Conservation (phyloP, 257 asterid genomes). For the Solanum boliviense region DNA sequence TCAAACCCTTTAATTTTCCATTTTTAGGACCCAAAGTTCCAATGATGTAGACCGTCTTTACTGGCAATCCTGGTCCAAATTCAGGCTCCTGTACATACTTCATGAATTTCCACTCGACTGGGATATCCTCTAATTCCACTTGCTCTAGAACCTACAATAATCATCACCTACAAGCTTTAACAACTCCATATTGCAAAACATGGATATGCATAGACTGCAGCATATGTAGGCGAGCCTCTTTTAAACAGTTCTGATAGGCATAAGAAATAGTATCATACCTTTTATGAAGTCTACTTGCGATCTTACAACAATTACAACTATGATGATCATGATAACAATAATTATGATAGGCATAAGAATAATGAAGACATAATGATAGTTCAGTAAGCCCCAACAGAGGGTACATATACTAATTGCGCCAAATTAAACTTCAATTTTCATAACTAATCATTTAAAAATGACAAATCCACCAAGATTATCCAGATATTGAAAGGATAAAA, state of each 20-base stretch:
- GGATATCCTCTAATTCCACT: slow-evolving; percentile 32
- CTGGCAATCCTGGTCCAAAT: slow-evolving; percentile 71
- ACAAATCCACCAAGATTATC: not conserved
- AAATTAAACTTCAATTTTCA: not conserved
- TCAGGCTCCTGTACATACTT: slow-evolving; percentile 75
- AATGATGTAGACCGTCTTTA: slow-evolving; percentile 45
- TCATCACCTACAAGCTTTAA: not conserved
- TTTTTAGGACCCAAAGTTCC: slow-evolving; percentile 32
- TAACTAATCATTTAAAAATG: not conserved
- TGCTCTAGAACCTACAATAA: slow-evolving; percentile 46
- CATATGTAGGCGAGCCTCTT: not conserved
- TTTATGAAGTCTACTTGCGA: not conserved
- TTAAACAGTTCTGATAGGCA: not conserved
- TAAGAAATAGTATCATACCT: not conserved
- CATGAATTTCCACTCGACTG: slow-evolving; percentile 45
- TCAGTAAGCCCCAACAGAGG: not conserved
- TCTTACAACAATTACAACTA: not conserved
- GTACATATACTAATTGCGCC: not conserved
- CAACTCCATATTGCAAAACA: not conserved
- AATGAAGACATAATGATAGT: not conserved
- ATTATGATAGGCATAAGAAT: not conserved
- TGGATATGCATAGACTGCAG: not conserved
- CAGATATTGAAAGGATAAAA: not conserved
- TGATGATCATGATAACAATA: not conserved
- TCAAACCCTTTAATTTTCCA: slow-evolving; percentile 45